A percentile compares a stretch with the other conserved stretches of the same genome.
phyloP scores from a whole-genome alignment of 2,329 filamentous ascomycete genomes.

The Xylariomycetidae sp. region DNA sequence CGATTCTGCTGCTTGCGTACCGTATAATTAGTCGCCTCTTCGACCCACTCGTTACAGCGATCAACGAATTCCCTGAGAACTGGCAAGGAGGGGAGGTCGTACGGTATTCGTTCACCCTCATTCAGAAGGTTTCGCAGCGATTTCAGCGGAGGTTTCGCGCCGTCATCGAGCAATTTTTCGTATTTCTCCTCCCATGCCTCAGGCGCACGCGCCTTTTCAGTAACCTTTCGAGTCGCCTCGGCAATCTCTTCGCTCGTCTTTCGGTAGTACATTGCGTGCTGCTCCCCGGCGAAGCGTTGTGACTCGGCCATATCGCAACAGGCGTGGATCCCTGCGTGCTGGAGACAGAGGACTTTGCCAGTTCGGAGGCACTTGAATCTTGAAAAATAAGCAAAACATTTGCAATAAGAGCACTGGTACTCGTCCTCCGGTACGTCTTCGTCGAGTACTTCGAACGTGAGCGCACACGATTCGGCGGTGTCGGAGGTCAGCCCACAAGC shows the following conservation, averaged over 20 bases:
- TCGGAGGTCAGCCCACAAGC: constrained; percentile 47
- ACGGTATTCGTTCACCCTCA: constrained; percentile 95
- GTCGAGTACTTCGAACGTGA: constrained; percentile 63
- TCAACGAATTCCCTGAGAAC: constrained; percentile 87
- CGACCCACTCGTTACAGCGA: constrained; percentile 95
- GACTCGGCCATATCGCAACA: constrained; percentile 70
- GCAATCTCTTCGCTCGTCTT: constrained; percentile 68
- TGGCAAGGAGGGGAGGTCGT: constrained; percentile 76
- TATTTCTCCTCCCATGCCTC: constrained; percentile 90
- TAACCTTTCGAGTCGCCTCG: constrained; percentile 66
- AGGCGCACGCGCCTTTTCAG: constrained; percentile 80
- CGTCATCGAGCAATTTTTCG: constrained; percentile 76
- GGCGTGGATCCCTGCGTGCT: constrained; percentile 73
- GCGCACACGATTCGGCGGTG: constrained; percentile 48
- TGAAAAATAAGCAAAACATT: constrained; percentile 85
- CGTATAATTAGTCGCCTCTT: constrained; percentile 93
- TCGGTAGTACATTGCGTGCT: constrained; percentile 74
- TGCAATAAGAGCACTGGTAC: constrained; percentile 88
- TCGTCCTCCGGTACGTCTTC: constrained; percentile 83
- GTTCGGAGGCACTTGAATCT: constrained; percentile 81
- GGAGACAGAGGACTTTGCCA: constrained; percentile 75
- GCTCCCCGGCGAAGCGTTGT: constrained; percentile 63
- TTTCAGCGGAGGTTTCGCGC: constrained; percentile 80
- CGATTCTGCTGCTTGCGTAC: constrained; percentile 96
- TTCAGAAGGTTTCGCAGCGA: constrained; percentile 75